These are phyloP conservation scores for Oxyria digyna DNA, from an alignment of 148 eudicot species.

Conservation along the genomic window DNA sequence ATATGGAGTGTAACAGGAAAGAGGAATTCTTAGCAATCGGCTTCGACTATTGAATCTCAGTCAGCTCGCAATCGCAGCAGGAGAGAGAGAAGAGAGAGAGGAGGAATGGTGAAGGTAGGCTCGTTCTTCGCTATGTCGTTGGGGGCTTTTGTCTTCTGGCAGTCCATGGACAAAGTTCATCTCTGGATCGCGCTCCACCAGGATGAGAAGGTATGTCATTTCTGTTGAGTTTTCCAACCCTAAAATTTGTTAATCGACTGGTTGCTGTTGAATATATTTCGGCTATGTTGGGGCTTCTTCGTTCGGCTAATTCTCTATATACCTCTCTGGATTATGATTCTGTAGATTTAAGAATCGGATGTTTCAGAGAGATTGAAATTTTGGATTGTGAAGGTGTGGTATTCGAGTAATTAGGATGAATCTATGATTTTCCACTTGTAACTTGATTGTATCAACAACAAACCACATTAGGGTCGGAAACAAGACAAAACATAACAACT, in stretches of 20 bases:
- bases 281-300: not conserved
- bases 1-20: not conserved
- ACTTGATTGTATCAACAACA: too few species aligned
- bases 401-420: not conserved
- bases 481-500: too few species aligned
- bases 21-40: not conserved
- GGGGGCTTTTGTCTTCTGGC: slow-evolving; percentile 80
- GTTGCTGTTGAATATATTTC: not conserved
- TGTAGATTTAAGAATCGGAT: not conserved
- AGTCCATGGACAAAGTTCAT: slow-evolving; percentile 87
- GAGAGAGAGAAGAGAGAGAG: slow-evolving; percentile 13
- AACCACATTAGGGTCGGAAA: too few species aligned
- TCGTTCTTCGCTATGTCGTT: slow-evolving; percentile 70
- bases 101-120: slow-evolving; percentile 51
- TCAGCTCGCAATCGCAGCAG: slow-evolving; percentile 1
- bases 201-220: slow-evolving; percentile 62
- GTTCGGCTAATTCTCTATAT: not conserved
- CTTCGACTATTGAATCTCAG: slow-evolving; percentile 3
- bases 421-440: not conserved
- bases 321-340: not conserved
- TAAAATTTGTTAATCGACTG: not conserved
- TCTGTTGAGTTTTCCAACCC: slow-evolving; percentile 11
- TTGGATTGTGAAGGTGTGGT: not conserved
- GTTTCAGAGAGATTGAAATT: not conserved
- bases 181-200: slow-evolving; percentile 98